These are phyloP conservation scores for Cutaneotrichosporon cavernicola DNA, from an alignment of 1,284 basidiomycete species.

Conservation along the genomic window DNA sequence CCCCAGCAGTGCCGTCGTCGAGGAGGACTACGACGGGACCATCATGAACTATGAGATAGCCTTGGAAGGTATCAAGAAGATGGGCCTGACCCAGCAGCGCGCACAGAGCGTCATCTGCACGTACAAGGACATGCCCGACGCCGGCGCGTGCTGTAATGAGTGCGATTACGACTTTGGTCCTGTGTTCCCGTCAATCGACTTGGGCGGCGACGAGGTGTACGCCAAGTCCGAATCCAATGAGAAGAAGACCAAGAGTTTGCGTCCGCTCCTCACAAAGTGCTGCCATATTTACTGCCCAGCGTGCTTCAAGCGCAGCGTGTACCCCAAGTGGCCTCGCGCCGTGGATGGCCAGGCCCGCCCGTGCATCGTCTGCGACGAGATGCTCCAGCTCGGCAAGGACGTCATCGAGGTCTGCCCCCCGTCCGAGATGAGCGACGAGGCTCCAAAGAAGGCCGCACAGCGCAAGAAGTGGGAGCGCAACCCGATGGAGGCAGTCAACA, in stretches of 20 bases:
- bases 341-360: conserved; percentile 60
- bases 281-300: conserved; percentile 84
- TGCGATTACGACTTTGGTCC: conserved; percentile 75
- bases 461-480: conserved; percentile 68
- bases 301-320: conserved; percentile 75
- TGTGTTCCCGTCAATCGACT: conserved; percentile 49
- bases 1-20: conserved; percentile 59
- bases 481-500: conserved; percentile 68
- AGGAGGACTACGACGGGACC: conserved; percentile 61
- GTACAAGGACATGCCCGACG: conserved; percentile 69
- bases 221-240: conserved; percentile 48
- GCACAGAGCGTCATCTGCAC: conserved; percentile 77
- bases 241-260: conserved; percentile 38
- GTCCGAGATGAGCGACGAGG: conserved; percentile 58
- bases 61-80: conserved; percentile 67
- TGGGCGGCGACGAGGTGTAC: conserved; percentile 57
- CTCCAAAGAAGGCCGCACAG: conserved; percentile 30
- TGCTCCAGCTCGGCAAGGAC: conserved; percentile 62
- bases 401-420: conserved; percentile 71
- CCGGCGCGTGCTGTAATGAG: conserved; percentile 78
- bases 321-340: conserved; percentile 74
- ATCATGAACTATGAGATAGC: conserved; percentile 71
- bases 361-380: conserved; percentile 73
- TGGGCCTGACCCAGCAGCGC: conserved; percentile 74
- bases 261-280: conserved; percentile 76